Conservation (phyloP, 495 filamentous ascomycete genomes). For the Neurospora terricola region DNA sequence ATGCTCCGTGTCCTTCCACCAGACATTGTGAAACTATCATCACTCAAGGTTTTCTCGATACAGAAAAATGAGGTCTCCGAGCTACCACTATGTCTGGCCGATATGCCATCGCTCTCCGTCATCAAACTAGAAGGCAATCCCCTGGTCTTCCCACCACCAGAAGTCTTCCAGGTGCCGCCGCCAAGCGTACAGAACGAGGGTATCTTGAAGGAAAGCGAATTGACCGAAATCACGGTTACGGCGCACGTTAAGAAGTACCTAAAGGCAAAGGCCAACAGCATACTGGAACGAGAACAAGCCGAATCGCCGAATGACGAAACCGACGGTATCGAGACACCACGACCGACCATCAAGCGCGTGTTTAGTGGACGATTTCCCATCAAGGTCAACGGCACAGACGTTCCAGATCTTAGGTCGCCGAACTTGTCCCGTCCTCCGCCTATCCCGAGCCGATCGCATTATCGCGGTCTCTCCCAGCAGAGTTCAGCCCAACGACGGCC, state of each 20-base stretch:
- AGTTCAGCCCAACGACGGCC: conserved; percentile 55
- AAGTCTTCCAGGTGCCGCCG: conserved; percentile 41
- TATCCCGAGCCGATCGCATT: conserved; percentile 67
- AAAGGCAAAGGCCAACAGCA: conserved; percentile 42
- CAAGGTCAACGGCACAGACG: conserved; percentile 54
- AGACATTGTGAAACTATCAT: conserved; percentile 67
- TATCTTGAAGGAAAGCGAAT: conserved; percentile 36
- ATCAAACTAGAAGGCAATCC: conserved; percentile 84
- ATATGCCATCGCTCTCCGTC: conserved; percentile 80
- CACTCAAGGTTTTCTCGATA: conserved; percentile 66
- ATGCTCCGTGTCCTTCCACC: conserved; percentile 67
- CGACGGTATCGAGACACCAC: conserved; percentile 61
- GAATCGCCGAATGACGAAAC: conserved; percentile 59
- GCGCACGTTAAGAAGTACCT: conserved; percentile 69
- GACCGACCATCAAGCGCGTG: conserved; percentile 58
- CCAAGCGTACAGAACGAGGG: conserved; percentile 36
- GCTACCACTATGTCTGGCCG: conserved; percentile 71
- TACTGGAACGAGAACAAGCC: conserved; percentile 40
- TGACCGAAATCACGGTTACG: conserved; percentile 57
- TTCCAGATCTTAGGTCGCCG: conserved; percentile 53
- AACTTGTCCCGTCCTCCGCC: conserved; percentile 56
- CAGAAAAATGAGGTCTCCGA: conserved; percentile 78
- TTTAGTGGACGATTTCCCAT: conserved; percentile 77
- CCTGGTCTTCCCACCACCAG: conserved; percentile 55
- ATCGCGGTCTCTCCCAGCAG: conserved; percentile 67